Base-by-base conservation (phyloP, 139 green algal genomes). In the Limnomonas spitsbergensis region DNA sequence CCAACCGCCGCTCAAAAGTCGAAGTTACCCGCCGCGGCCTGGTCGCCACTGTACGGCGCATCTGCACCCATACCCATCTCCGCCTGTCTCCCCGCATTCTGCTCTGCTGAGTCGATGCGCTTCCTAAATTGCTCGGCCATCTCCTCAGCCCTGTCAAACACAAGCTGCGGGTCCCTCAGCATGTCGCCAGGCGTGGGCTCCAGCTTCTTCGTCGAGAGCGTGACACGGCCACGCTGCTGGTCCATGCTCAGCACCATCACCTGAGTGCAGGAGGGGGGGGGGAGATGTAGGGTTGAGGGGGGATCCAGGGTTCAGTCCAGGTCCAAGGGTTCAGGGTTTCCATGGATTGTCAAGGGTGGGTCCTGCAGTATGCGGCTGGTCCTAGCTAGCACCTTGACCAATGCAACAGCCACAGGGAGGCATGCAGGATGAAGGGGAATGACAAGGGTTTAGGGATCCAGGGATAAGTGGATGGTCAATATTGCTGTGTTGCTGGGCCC, bases 91-190 rank as follows among this genome's bases (percentile, higher is more conserved):
- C 68, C 7, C 4, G 68, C 35, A 32, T 74, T 74, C 68, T 47
- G 40, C 77, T 81, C 77, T 24, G 77, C 77, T 29, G 68, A 37
- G 26, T 74, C 53, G 29, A 82, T 42, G 35, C 78, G 78, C 69
- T 78, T 78, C 40, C 77, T 81, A 91, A 98, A 98, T 3, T 81
- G 53, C 2, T 83, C 84, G 4, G 94, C 95, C 95, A 98, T 98
- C 88, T 97, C 94, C 39, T 99, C 95, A 9, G 96, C 95, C 80
- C 92, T 93, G 40, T 95, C 94, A 78, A 93, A 99, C 66, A 99
- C 96, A 53, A 96, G 84, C 53, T 85, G 82, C 0, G 95, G 95
- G 88, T 98, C 88, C 27, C 88, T 82, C 35, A 98, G 87, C 95
- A 98, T 98, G 87, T 98, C 95, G 39, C 95, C 95, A 32, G 73